Conservation (phyloP, 2,329 filamentous ascomycete species). For the Cytospora mali region DNA sequence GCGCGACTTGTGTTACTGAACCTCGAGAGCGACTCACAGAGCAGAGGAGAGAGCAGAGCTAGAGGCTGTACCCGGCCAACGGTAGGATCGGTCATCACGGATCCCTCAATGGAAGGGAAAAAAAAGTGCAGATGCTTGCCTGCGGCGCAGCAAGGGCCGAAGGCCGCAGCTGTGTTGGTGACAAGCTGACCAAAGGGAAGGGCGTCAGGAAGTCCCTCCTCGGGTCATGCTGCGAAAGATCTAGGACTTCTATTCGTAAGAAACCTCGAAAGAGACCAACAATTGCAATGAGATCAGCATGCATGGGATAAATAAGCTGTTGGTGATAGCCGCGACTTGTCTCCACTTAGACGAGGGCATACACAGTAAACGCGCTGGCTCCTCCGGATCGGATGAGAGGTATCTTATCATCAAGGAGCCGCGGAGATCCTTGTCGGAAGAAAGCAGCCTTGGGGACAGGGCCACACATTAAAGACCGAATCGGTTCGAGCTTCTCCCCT, state of each 20-base stretch:
- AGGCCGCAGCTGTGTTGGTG: background rate
- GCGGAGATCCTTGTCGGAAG: background rate
- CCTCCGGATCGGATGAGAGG: too few species aligned
- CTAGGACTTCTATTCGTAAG: background rate
- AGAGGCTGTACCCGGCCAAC: background rate
- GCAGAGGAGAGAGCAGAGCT: too few species aligned
- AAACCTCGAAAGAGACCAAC: background rate
- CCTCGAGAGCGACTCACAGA: background rate
- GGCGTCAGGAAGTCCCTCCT: background rate
- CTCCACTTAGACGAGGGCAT: slow-evolving; percentile 1
- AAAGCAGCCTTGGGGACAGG: background rate
- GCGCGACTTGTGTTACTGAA: background rate
- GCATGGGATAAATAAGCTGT: background rate
- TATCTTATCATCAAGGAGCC: too few species aligned
- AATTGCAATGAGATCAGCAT: background rate
- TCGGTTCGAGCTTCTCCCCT: background rate
- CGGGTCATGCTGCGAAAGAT: background rate
- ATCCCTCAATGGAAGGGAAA: slow-evolving; percentile 16
- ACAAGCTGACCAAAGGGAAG: background rate
- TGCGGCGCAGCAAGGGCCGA: slow-evolving; percentile 15
- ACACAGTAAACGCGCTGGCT: too few species aligned
- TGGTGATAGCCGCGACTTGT: background rate
- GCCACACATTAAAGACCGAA: too few species aligned
- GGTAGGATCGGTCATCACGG: slow-evolving; percentile 16
- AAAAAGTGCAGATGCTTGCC: slow-evolving; percentile 3